phyloP scores from a whole-genome alignment of 140 eudicot species.

The Oenanthe javanica region DNA sequence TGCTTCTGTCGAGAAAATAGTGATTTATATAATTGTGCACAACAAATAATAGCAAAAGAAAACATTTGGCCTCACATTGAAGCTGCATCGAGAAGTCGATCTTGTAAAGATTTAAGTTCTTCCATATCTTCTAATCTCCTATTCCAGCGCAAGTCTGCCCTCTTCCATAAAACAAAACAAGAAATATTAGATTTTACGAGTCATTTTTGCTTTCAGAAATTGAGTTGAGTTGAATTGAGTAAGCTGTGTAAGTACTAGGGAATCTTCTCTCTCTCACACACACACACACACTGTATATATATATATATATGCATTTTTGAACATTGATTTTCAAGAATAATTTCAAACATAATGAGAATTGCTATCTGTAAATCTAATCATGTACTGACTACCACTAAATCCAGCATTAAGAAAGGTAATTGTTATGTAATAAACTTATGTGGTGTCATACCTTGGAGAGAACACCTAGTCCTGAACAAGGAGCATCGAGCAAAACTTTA shows the following conservation, averaged over 20 bases:
- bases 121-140: slow-evolving; percentile 86
- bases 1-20: neutral
- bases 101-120: slow-evolving; percentile 72
- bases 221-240: neutral
- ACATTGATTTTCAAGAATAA: neutral
- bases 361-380: too few species aligned
- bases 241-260: neutral
- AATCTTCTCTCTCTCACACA: neutral
- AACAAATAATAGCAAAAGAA: neutral
- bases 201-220: neutral
- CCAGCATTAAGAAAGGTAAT: neutral
- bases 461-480: slow-evolving; percentile 95
- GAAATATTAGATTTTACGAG: neutral
- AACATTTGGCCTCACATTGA: slow-evolving; percentile 49
- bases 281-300: too few species aligned
- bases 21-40: neutral
- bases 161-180: slow-evolving; percentile 29
- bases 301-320: too few species aligned
- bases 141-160: slow-evolving; percentile 96
- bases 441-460: slow-evolving; percentile 64
- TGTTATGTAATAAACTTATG: neutral
- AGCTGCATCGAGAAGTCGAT: slow-evolving; percentile 83
- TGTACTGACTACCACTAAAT: neutral
- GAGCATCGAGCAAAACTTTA: slow-evolving; percentile 92
- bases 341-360: too few species aligned